Conservation (phyloP, 306 rosid genomes). For the Cajanus cajan region DNA sequence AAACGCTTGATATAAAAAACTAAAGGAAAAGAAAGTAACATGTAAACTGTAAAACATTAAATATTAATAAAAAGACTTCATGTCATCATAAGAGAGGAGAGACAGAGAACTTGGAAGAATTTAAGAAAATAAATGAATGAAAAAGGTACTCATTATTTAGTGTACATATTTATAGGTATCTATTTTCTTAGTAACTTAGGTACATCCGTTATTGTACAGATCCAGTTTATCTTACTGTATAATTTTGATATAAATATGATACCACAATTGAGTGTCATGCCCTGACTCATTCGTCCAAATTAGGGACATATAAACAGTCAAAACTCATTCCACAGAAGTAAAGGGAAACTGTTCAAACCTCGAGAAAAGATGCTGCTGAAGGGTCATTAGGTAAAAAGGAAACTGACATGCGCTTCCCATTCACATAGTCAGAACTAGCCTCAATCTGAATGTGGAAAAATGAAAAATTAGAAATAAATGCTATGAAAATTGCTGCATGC, state of each 20-base stretch:
- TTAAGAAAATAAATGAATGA: not conserved
- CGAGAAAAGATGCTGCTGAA: constrained; percentile 63
- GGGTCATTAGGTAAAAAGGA: constrained; percentile 74
- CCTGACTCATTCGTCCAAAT: not conserved
- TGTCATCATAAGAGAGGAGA: not conserved
- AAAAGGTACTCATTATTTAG: not conserved
- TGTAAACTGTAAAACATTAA: not conserved
- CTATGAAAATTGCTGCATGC: constrained; percentile 2
- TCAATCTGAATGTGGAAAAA: constrained; percentile 57
- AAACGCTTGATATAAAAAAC: not conserved
- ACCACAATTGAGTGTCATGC: not conserved
- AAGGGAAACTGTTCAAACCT: constrained; percentile 48
- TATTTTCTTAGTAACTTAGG: not conserved
- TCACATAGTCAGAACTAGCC: constrained; percentile 65
- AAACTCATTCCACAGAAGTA: constrained; percentile 18
- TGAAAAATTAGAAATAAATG: constrained; percentile 32
- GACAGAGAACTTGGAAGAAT: not conserved
- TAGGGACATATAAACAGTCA: not conserved
- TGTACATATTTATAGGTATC: not conserved
- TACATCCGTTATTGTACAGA: not conserved
- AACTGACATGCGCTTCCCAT: constrained; percentile 63
- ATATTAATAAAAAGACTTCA: constrained; percentile 4
- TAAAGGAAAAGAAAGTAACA: not conserved
- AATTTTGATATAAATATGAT: not conserved
- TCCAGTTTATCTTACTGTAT: not conserved